Evolutionary conservation across 108 stramenopile genomes (phyloP).

Genomic region (Skeletonema potamos): DNA sequence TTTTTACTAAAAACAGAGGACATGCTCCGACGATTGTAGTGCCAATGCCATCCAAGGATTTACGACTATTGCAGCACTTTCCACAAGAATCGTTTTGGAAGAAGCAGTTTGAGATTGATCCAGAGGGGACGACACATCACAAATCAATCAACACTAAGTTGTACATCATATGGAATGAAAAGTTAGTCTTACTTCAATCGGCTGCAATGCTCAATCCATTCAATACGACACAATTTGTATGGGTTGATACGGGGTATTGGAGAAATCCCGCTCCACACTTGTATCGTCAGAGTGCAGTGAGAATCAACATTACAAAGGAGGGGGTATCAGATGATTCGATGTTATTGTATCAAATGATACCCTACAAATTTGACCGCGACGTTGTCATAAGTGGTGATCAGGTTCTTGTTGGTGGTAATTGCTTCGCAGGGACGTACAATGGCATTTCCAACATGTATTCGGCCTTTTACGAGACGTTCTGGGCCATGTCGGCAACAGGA

Average conservation of each 20-base stretch:
- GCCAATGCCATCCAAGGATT: conserved; percentile 28
- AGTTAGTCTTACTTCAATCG: conserved; percentile 39
- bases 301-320: conserved; percentile 41
- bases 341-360: conserved; percentile 41
- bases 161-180: conserved; percentile 48
- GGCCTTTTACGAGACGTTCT: conserved; percentile 47
- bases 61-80: conserved; percentile 28
- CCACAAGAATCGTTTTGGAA: conserved; percentile 48
- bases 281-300: conserved; percentile 36
- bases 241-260: conserved; percentile 52
- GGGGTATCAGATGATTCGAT: conserved; percentile 41
- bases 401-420: conserved; percentile 43
- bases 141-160: conserved; percentile 44
- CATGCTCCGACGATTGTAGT: conserved; percentile 49
- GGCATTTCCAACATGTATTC: conserved; percentile 46
- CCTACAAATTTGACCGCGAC: conserved; percentile 18
- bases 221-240: conserved; percentile 43
- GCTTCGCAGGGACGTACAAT: conserved; percentile 45
- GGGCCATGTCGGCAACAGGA: conserved; percentile 41
- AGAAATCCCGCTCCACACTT: conserved; percentile 44
- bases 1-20: conserved; percentile 34
- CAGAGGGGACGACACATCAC: conserved; percentile 44
- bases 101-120: conserved; percentile 52
- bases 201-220: conserved; percentile 53
- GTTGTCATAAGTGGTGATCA: conserved; percentile 30